Percentiles rank a stretch among this genome's conserved stretches.
Conservation (phyloP, 352 stramenopile species). For the Pythium biforme region DNA sequence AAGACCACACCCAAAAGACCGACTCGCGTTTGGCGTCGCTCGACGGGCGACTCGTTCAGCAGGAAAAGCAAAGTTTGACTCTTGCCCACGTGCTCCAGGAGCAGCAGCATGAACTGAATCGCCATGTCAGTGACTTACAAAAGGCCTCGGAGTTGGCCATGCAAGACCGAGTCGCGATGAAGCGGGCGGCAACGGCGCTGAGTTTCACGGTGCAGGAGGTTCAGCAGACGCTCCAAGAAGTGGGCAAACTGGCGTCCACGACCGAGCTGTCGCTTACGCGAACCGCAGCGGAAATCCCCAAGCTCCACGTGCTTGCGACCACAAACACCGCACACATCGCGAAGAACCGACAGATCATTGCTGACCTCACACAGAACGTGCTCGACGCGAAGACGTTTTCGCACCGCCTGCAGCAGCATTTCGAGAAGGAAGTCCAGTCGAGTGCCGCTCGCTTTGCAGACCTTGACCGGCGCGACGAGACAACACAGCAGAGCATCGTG, state of each 20-base stretch:
- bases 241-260: slow-evolving; percentile 39
- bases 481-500: slow-evolving; percentile 33
- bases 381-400: slow-evolving; percentile 34
- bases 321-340: slow-evolving; percentile 43
- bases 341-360: slow-evolving; percentile 42
- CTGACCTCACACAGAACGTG: slow-evolving; percentile 33
- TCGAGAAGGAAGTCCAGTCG: slow-evolving; percentile 35
- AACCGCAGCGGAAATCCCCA: slow-evolving; percentile 48
- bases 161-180: slow-evolving; percentile 41
- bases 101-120: slow-evolving; percentile 43
- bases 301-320: slow-evolving; percentile 40
- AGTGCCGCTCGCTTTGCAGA: slow-evolving; percentile 31
- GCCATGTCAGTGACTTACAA: slow-evolving; percentile 30
- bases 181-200: slow-evolving; percentile 34
- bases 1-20: slow-evolving; percentile 30
- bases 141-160: slow-evolving; percentile 32
- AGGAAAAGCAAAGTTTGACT: slow-evolving; percentile 47
- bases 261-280: slow-evolving; percentile 43
- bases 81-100: slow-evolving; percentile 38
- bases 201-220: slow-evolving; percentile 45
- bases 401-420: slow-evolving; percentile 22
- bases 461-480: slow-evolving; percentile 29
- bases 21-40: slow-evolving; percentile 39
- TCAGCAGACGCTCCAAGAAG: slow-evolving; percentile 46
- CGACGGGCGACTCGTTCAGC: slow-evolving; percentile 37